Conservation (phyloP, 352 stramenopile species). For the Plasmopara halstedii region DNA sequence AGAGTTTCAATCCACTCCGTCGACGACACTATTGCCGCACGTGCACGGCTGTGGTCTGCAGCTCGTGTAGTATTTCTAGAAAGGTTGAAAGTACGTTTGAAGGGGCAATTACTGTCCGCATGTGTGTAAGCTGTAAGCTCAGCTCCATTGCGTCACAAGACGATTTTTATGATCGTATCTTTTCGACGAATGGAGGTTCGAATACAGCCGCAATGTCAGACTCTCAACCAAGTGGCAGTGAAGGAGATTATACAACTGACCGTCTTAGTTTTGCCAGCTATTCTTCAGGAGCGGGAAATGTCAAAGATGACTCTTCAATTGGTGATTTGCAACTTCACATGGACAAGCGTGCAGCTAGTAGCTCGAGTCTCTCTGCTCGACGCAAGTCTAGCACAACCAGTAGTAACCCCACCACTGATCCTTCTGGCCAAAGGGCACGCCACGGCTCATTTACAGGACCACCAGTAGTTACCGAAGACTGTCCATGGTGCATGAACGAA, state of each 20-base stretch:
- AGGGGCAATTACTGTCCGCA: constrained; percentile 47
- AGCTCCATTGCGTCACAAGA: constrained; percentile 56
- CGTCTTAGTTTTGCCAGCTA: constrained; percentile 44
- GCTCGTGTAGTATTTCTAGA: constrained; percentile 70
- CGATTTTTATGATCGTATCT: constrained; percentile 79
- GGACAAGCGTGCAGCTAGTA: constrained; percentile 31
- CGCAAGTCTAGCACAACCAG: constrained; percentile 54
- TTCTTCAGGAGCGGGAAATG: constrained; percentile 21
- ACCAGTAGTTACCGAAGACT: constrained; percentile 22
- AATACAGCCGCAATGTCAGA: constrained; percentile 8
- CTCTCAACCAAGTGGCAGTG: constrained; percentile 23
- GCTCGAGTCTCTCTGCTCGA: constrained; percentile 30
- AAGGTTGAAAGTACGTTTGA: constrained; percentile 50
- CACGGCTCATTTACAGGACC: constrained; percentile 13
- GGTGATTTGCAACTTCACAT: constrained; percentile 12
- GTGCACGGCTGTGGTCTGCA: constrained; percentile 69
- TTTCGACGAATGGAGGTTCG: constrained; percentile 35
- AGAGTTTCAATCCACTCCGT: constrained; percentile 76
- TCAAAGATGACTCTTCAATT: constrained; percentile 5
- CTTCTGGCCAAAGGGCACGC: constrained; percentile 4
- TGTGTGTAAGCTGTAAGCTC: constrained; percentile 80
- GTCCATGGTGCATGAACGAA: constrained; percentile 60
- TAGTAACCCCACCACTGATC: constrained; percentile 12
- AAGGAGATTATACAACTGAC: constrained; percentile 30
- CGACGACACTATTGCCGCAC: constrained; percentile 68